Conservation (phyloP, 2,329 filamentous ascomycete genomes). For the Penicillium palitans region DNA sequence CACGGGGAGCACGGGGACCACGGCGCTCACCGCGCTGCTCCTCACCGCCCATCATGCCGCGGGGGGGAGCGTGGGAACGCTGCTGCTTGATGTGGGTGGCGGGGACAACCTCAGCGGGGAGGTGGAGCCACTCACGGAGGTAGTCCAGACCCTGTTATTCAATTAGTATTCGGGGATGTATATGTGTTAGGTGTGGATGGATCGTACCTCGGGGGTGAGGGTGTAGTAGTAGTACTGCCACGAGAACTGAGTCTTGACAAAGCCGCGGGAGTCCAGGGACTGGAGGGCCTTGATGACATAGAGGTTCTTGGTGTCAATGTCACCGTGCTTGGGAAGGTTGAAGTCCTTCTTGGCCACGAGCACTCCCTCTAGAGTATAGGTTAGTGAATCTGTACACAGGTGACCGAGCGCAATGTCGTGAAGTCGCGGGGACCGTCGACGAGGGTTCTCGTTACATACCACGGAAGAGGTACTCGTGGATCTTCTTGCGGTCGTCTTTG, state of each 20-base stretch:
- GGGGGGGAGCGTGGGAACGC: constrained; percentile 95
- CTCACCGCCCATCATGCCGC: constrained; percentile 91
- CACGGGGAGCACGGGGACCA: constrained; percentile 70
- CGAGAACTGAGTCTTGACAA: constrained; percentile 99
- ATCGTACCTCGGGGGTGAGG: constrained; percentile 75
- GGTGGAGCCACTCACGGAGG: constrained; percentile 99
- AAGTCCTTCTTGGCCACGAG: constrained; percentile 99
- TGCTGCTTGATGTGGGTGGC: constrained; percentile 99
- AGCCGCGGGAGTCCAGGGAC: constrained; percentile 96
- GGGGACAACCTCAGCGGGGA: constrained; percentile 98
- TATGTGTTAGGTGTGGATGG: background rate
- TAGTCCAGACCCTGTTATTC: constrained; percentile 81
- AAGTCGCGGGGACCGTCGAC: constrained; percentile 14
- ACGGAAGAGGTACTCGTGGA: constrained; percentile 99
- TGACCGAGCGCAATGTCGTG: constrained; percentile 5
- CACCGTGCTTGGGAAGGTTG: constrained; percentile 95
- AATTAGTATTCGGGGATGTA: background rate
- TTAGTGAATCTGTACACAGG: constrained; percentile 15
- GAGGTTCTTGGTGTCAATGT: constrained; percentile 99
- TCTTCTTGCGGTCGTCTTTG: constrained; percentile 99
- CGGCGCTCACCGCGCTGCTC: constrained; percentile 75
- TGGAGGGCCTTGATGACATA: constrained; percentile 99
- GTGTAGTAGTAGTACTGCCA: constrained; percentile 99
- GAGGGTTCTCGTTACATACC: constrained; percentile 53
- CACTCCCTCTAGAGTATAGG: constrained; percentile 60